A percentile compares a stretch with the other conserved stretches of the same genome.
phyloP scores from a whole-genome alignment of 768 basidiomycete genomes.

The Boletus insuetus region DNA sequence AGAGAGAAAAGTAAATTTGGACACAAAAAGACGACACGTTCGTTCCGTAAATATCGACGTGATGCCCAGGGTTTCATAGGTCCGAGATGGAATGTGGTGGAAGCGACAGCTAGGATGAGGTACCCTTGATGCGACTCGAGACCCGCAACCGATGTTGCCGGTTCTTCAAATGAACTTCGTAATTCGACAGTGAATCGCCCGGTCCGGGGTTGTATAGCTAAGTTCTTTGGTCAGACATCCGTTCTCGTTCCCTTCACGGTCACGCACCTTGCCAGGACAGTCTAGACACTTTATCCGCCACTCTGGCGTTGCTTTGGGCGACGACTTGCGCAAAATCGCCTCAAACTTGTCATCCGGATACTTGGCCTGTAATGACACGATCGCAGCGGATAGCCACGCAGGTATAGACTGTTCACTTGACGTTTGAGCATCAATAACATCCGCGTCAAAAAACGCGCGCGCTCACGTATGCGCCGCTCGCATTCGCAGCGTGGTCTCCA shows the following conservation, averaged over 20 bases:
- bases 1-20: background rate
- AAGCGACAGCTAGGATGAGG: conserved; percentile 19
- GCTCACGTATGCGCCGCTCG: conserved; percentile 29
- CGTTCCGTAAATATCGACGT: conserved; percentile 14
- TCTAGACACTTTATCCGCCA: conserved; percentile 92
- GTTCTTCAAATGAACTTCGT: conserved; percentile 90
- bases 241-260: background rate
- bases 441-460: conserved; percentile 16
- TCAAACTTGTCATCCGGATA: conserved; percentile 86
- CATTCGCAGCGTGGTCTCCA: conserved; percentile 8
- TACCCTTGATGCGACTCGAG: conserved; percentile 44
- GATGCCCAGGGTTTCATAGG: conserved; percentile 7
- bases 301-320: conserved; percentile 58
- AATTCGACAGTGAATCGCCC: conserved; percentile 82
- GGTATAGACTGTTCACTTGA: conserved; percentile 47
- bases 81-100: conserved; percentile 9
- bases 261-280: conserved; percentile 84
- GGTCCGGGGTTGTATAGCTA: conserved; percentile 91
- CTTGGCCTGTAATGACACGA: conserved; percentile 61
- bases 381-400: conserved; percentile 67
- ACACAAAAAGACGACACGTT: conserved; percentile 10
- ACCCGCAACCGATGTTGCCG: conserved; percentile 76
- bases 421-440: conserved; percentile 33
- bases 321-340: conserved; percentile 61
- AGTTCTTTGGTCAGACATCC: background rate